A percentile compares a stretch with the other conserved stretches of the same genome.
These are phyloP conservation scores for Remersonia thermophila DNA, from an alignment of 2,329 filamentous ascomycete species.

Conservation along the genomic window DNA sequence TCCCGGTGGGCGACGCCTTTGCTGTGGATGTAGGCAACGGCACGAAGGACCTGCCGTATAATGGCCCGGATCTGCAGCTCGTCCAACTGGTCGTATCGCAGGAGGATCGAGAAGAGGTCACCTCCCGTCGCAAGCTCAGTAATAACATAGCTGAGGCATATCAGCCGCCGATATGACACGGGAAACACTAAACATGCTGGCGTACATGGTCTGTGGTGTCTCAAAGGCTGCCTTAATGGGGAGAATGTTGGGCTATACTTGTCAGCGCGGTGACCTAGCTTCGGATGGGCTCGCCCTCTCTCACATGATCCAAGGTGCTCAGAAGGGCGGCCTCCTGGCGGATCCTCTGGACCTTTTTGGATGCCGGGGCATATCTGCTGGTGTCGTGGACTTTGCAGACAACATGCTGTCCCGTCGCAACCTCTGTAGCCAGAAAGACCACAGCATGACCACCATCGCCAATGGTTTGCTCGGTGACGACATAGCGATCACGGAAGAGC, in stretches of 20 bases:
- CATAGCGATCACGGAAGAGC: constrained; percentile 35
- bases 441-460: constrained; percentile 41
- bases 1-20: constrained; percentile 40
- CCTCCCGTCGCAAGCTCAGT: constrained; percentile 44
- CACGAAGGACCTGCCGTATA: constrained; percentile 34
- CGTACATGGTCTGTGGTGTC: constrained; percentile 35
- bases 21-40: constrained; percentile 35
- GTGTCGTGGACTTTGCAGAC: constrained; percentile 55
- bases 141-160: constrained; percentile 36
- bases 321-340: constrained; percentile 41
- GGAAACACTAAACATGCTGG: too few relatives aligned
- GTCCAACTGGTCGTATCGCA: constrained; percentile 23
- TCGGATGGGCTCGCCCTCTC: too few relatives aligned
- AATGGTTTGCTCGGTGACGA: constrained; percentile 36
- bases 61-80: constrained; percentile 35
- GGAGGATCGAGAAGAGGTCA: constrained; percentile 38
- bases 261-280: too few relatives aligned
- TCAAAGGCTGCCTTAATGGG: constrained; percentile 38
- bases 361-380: constrained; percentile 12
- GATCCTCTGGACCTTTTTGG: constrained; percentile 25
- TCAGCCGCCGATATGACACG: background rate
- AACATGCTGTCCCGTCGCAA: constrained; percentile 42
- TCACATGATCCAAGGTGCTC: constrained; percentile 40
- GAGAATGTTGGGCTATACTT: constrained; percentile 42
- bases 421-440: constrained; percentile 43